Base-by-base conservation (phyloP, 306 rosid species). In the Vigna mungo region DNA sequence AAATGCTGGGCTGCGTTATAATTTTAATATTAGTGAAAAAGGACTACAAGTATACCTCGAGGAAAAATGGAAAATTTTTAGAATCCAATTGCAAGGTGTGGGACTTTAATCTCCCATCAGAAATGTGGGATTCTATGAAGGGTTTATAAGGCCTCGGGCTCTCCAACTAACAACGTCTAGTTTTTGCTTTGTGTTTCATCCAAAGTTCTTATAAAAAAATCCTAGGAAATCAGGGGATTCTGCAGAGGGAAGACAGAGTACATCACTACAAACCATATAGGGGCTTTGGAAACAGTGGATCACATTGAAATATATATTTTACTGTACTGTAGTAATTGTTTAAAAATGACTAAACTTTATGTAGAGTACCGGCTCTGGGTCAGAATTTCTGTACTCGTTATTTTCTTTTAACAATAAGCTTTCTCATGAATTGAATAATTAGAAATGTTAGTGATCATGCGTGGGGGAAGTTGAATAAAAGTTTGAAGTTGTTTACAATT, bases 361-460 rank as follows among this genome's bases (percentile, higher is more conserved):
- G 36, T 53, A 51, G 48, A 34, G 48, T n/a, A 32, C 6, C 9
- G 9, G 43, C 44, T 17, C n/a, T 25, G 48, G 12, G 53, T 21
- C 53, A 58, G 43, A 74, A 10, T 56, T n/a, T 17, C 55, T 21
- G 68, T 21, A 56, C 46, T n/a, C 9, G 0, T 21, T 55, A 32
- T 55, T 56, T 39, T 2, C 14, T 62, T 16, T 44, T 3, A 39
- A 16, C 9, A 16, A 15, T 21, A 4, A 56, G 23, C 21, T 55
- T 72, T 72, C 41, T 73, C 78, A 61, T 70, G 55, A 84, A 75
- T 71, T 54, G 20, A 51, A 76, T 70, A 18, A 13, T 56, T 71
- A 39, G 72, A 58, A 56, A 71, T 71, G 59, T 39, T 49, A 34
- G 16, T 37, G 17, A 7, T 53, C 25, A 36, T 17, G 15, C 55